These are phyloP conservation scores for Grosmannia clavigera DNA, from an alignment of 2,329 filamentous ascomycete genomes.

Conservation along the genomic window DNA sequence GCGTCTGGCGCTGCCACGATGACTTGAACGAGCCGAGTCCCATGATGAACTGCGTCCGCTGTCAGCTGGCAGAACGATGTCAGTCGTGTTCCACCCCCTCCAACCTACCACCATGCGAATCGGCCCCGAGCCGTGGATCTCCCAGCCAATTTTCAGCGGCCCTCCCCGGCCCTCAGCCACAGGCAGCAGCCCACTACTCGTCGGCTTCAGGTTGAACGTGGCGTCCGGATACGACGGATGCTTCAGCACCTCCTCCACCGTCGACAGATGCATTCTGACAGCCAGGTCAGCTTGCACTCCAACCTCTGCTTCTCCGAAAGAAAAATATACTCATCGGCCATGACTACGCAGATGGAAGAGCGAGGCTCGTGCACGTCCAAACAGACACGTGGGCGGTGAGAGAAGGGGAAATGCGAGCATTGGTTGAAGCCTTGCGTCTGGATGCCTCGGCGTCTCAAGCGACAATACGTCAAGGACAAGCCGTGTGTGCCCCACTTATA, in stretches of 20 bases:
- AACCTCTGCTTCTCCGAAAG: neutral
- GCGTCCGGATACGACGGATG: slow-evolving; percentile 56
- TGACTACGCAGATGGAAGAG: neutral
- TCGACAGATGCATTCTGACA: slow-evolving; percentile 12
- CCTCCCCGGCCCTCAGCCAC: slow-evolving; percentile 63
- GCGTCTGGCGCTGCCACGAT: slow-evolving; percentile 73
- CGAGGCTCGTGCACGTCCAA: neutral
- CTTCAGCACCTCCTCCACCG: slow-evolving; percentile 43
- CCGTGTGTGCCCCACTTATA: neutral
- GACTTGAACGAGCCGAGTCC: slow-evolving; percentile 58
- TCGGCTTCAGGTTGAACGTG: slow-evolving; percentile 57
- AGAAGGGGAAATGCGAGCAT: neutral
- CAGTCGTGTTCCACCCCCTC: neutral
- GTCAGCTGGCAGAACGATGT: neutral
- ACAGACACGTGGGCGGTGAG: too few species aligned
- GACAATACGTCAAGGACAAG: neutral
- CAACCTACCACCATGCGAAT: slow-evolving; percentile 58
- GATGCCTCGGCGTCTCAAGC: neutral
- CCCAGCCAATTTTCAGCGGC: slow-evolving; percentile 64
- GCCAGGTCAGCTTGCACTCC: neutral
- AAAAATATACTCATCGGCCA: neutral
- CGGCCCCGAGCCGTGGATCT: slow-evolving; percentile 65
- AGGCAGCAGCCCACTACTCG: slow-evolving; percentile 43
- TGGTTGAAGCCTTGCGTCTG: neutral
- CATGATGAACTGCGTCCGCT: slow-evolving; percentile 56